Conservation (phyloP, 2,329 filamentous ascomycete species). For the Byssothecium circinans region DNA sequence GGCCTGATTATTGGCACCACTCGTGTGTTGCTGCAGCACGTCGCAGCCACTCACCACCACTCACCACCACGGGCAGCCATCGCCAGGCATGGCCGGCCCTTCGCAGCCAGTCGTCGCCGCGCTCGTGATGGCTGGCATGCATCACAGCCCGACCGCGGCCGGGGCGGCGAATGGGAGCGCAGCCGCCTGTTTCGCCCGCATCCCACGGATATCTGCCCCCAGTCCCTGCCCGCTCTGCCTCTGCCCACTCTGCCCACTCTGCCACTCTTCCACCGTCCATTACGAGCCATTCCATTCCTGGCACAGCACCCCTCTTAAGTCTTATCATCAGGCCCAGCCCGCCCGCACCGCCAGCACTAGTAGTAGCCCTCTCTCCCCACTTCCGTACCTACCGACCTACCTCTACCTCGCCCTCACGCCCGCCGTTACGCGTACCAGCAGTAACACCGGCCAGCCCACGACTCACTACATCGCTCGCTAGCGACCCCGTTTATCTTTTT, state of each 20-base stretch:
- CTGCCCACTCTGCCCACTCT: constrained; percentile 4
- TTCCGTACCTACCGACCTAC: constrained; percentile 15
- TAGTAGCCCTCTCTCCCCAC: too few relatives aligned
- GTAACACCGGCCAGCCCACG: constrained; percentile 3
- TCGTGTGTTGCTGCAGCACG: constrained; percentile 3
- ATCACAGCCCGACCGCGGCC: constrained; percentile 37
- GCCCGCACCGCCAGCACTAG: constrained; percentile 16
- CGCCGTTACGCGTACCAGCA: constrained; percentile 14
- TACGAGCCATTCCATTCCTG: too few relatives aligned
- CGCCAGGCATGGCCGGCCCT: too few relatives aligned
- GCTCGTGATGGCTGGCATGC: constrained; percentile 26
- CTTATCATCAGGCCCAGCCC: constrained; percentile 29
- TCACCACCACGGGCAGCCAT: too few relatives aligned
- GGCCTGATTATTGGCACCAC: too few relatives aligned
- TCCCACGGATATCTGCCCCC: constrained; percentile 23
- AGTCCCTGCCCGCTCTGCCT: constrained; percentile 3
- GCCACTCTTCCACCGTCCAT: constrained; percentile 1
- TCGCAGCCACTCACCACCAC: not conserved
- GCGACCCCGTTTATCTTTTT: too few relatives aligned
- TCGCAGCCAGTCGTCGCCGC: constrained; percentile 27
- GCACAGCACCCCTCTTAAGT: too few relatives aligned
- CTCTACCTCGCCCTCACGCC: constrained; percentile 17
- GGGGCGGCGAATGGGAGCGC: constrained; percentile 36
- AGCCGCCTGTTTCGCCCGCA: constrained; percentile 22
- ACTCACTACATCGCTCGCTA: constrained; percentile 7